Base-by-base conservation (phyloP, 345 rosid species). In the Boechera divaricarpa region DNA sequence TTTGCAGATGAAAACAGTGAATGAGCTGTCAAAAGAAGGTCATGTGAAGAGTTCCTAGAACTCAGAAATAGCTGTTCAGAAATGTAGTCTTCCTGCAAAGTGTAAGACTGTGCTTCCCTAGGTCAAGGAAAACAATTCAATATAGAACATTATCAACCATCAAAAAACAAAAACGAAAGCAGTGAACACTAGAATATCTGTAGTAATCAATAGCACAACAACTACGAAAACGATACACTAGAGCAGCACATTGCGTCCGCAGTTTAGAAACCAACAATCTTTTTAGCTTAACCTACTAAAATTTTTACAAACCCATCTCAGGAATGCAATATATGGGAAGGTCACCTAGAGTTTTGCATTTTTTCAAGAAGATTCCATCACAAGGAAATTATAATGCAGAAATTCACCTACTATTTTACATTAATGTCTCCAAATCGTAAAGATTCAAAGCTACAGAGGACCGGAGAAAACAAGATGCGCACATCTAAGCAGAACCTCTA, bases 11-110 rank as follows among this genome's bases (percentile, higher is more conserved):
- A 81, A 77, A 87, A 87, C 28, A 86, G 57, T 56, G 97, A 91
- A 76, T 83, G 80, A 1, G 81, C 72, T n/a, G 86, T 81, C 87
- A 87, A 77, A 68, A 90, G 82, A 81, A 95, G 96, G 84, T 87
- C 89, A 64, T 87, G 92, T 21, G 85, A 80, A 70, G 88, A 83
- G 81, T 81, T 82, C 78, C 87, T 90, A 49, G 90, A 82, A 84
- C 85, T 86, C 77, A 89, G 91, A 86, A 88, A 95, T 47, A 95
- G 81, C 77, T 88, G 94, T 67, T 95, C 99, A 54, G 97, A 90
- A 63, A 92, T 86, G 82, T 89, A 89, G 51, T 88, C 91, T 74
- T 92, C 98, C 73, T 88, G 99, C 80, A 88, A 73, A 76, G 88
- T 82, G 86, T 89, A 92, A 77, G 83, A 88, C 54, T 63, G 72